A percentile compares a stretch with the other conserved stretches of the same genome.
Conservation (phyloP, 106 monocot species). For the Dioscorea alata region DNA sequence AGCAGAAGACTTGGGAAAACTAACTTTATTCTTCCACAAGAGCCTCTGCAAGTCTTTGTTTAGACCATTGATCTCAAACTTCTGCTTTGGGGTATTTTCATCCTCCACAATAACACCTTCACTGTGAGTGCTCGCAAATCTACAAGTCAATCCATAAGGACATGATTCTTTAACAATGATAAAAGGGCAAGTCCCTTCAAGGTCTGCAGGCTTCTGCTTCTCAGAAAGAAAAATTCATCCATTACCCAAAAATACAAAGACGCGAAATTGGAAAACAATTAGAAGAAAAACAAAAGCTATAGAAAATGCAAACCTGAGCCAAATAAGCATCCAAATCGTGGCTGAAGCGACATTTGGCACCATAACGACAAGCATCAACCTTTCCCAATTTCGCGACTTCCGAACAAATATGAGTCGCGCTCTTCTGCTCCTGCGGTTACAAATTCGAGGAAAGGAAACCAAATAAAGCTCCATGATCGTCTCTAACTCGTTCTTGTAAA, state of each 20-base stretch:
- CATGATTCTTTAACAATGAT: constrained; percentile 31
- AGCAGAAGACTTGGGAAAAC: constrained; percentile 67
- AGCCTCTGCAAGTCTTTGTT: constrained; percentile 83
- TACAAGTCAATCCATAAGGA: constrained; percentile 85
- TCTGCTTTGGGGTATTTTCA: constrained; percentile 20
- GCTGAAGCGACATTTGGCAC: constrained; percentile 65
- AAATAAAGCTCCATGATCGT: constrained; percentile 4
- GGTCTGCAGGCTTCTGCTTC: constrained; percentile 77
- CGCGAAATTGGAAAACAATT: background rate
- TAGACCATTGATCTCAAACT: constrained; percentile 54
- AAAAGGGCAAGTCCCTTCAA: constrained; percentile 84
- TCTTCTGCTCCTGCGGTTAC: constrained; percentile 55
- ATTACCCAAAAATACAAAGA: background rate
- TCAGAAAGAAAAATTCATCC: constrained; percentile 1
- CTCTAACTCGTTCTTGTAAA: background rate
- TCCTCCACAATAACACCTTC: constrained; percentile 6
- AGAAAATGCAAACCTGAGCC: constrained; percentile 39
- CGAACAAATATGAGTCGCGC: constrained; percentile 58
- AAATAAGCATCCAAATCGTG: constrained; percentile 81
- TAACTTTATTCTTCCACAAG: constrained; percentile 87
- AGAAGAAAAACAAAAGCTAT: background rate
- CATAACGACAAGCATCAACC: constrained; percentile 46
- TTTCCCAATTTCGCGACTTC: constrained; percentile 62
- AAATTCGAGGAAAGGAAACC: background rate
- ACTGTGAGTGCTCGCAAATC: constrained; percentile 57